Base-by-base conservation (phyloP, 1,139 yeast species). In the Hyphopichia buzzinii region DNA sequence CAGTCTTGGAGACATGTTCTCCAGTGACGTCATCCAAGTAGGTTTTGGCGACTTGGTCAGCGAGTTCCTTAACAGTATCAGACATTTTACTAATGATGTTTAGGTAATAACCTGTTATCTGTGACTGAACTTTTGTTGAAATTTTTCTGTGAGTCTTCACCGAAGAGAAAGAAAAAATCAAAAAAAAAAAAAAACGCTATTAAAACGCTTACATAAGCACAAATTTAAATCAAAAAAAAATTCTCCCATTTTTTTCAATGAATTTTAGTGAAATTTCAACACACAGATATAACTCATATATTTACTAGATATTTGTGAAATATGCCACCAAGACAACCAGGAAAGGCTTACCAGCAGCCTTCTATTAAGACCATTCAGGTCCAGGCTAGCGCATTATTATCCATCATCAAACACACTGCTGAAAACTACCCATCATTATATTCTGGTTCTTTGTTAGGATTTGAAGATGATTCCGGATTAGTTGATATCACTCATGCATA, bases 1-100 rank as follows among this genome's bases (percentile, higher is more conserved):
- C 98, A 44, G 94, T 77, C 74, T 92, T 92, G 61, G 98, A 92
- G 34, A 92, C 96, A 66, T 82, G 86, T 68, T 92, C 98, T 35
- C 97, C 97, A 46, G 97, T 90, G 52, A 70, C 95, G 42, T 89
- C 97, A 62, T 92, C 98, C 52, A 92, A 74, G 59, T 88, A 80
- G 30, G 87, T 80, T 74, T 89, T 90, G 62, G 87, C 90, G 49
- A 88, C 79, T 52, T 79, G 81, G 54, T 89, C 96, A 36, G 94
- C 65, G 39, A 74, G 83, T 57, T 79, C 71, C 43, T 81, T 79
- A 44, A 76, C 81, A 46, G 60, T 62, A 50, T 67, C 73, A 42
- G 75, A 60, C 76, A 71, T 69, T 32, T 34, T 49, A 29, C 22
- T 12, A 29, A 16, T 6, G 21, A 11, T 17, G 14, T 29, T 29